Conservation (phyloP, 805 yeast genomes). For the Wickerhamiella nectarea region DNA sequence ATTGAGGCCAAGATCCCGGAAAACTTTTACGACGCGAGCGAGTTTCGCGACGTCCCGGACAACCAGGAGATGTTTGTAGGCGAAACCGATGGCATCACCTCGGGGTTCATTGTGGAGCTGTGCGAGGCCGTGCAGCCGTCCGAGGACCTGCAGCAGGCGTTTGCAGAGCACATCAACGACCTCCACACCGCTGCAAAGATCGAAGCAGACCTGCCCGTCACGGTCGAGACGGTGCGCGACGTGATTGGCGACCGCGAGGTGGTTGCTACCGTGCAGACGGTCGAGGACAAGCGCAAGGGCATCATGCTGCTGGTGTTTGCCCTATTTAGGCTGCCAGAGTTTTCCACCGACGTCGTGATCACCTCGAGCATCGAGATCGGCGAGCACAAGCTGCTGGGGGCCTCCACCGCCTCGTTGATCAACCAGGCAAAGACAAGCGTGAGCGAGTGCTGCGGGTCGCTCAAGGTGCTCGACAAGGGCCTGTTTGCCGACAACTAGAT, state of each 20-base stretch:
- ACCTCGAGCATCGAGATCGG: conserved; percentile 11
- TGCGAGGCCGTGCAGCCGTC: conserved; percentile 26
- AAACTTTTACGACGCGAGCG: conserved; percentile 61
- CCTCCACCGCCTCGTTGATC: neutral
- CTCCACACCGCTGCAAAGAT: conserved; percentile 17
- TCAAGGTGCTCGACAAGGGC: conserved; percentile 14
- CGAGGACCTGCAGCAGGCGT: conserved; percentile 13
- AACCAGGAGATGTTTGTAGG: conserved; percentile 81
- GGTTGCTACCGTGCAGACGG: conserved; percentile 15
- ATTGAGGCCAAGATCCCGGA: conserved; percentile 44
- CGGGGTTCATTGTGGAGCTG: conserved; percentile 29
- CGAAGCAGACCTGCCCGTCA: neutral
- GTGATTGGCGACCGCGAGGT: conserved; percentile 10
- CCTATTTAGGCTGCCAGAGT: conserved; percentile 15
- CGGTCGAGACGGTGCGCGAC: conserved; percentile 11
- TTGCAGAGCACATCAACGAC: conserved; percentile 17
- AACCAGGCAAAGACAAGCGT: conserved; percentile 10
- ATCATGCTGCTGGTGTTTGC: conserved; percentile 12
- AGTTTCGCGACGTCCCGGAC: conserved; percentile 75
- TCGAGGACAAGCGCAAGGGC: conserved; percentile 7
- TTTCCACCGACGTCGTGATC: conserved; percentile 18
- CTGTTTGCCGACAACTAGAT: conserved; percentile 8
- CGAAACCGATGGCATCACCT: conserved; percentile 23
- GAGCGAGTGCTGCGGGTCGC: conserved; percentile 10
- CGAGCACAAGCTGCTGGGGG: conserved; percentile 1